These are phyloP conservation scores for Isatis tinctoria DNA, from an alignment of 345 rosid genomes.

Conservation along the genomic window DNA sequence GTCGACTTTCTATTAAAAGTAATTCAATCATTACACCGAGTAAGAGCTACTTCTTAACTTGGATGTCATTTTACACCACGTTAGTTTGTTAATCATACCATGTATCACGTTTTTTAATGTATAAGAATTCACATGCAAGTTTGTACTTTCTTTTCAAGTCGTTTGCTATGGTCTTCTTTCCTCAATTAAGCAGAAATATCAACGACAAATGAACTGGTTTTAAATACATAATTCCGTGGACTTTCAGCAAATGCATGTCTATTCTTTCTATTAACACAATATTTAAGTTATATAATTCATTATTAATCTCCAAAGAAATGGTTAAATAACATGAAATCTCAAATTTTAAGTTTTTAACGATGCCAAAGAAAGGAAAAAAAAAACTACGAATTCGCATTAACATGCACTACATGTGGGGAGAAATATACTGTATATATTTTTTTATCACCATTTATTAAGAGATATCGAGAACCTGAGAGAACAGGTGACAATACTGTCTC, in stretches of 20 bases:
- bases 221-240: neutral
- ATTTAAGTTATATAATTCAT: neutral
- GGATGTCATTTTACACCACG: neutral
- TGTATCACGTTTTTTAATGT: neutral
- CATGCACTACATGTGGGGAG: neutral
- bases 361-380: neutral
- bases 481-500: too few relatives aligned
- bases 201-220: neutral
- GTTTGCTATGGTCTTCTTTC: neutral
- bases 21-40: conserved; percentile 4
- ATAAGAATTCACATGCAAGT: neutral
- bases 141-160: neutral
- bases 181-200: neutral
- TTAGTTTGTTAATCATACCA: neutral
- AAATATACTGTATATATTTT: too few relatives aligned
- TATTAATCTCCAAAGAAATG: neutral
- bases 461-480: too few relatives aligned
- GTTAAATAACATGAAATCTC: neutral
- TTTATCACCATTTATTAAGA: too few relatives aligned
- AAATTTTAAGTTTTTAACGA: neutral
- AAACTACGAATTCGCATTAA: neutral
- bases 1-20: neutral
- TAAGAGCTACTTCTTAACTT: neutral
- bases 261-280: neutral
- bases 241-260: neutral